Evolutionary conservation across 1,284 basidiomycete species (phyloP).

Genomic region (Farysia itapuensis): DNA sequence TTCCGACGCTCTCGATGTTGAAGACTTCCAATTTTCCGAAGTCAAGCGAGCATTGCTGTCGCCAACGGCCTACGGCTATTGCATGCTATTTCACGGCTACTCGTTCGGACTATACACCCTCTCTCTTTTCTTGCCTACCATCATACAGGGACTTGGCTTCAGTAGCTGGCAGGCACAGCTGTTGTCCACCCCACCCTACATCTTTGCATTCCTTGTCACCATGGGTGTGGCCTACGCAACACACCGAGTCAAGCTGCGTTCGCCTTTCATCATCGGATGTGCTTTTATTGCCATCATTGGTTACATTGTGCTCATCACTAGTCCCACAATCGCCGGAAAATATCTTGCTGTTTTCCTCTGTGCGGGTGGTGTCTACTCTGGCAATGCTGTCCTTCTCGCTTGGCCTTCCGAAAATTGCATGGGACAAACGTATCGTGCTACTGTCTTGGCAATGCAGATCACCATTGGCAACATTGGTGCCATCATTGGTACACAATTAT

Average conservation of each 20-base stretch:
- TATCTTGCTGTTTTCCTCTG: slow-evolving; percentile 70
- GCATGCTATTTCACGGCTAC: slow-evolving; percentile 70
- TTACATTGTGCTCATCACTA: slow-evolving; percentile 69
- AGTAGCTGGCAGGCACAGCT: slow-evolving; percentile 68
- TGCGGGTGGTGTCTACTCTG: slow-evolving; percentile 68
- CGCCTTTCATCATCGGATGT: slow-evolving; percentile 66
- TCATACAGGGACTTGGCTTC: slow-evolving; percentile 68
- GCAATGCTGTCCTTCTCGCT: slow-evolving; percentile 63
- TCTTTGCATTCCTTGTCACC: slow-evolving; percentile 61
- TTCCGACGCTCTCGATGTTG: slow-evolving; percentile 65
- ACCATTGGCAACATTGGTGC: slow-evolving; percentile 70
- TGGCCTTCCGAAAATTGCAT: slow-evolving; percentile 75
- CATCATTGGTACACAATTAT: slow-evolving; percentile 65
- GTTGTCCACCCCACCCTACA: slow-evolving; percentile 69
- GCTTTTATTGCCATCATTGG: slow-evolving; percentile 67
- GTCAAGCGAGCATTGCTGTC: slow-evolving; percentile 65
- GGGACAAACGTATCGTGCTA: slow-evolving; percentile 71
- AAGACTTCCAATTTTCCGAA: slow-evolving; percentile 58
- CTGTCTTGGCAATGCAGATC: slow-evolving; percentile 71
- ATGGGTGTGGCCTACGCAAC: slow-evolving; percentile 65
- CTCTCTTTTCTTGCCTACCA: slow-evolving; percentile 61
- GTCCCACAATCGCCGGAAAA: slow-evolving; percentile 65
- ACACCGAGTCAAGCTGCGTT: slow-evolving; percentile 49
- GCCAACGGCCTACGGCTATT: slow-evolving; percentile 69
- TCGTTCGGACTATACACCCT: slow-evolving; percentile 60